phyloP scores from a whole-genome alignment of 2,329 filamentous ascomycete genomes.

The Fusarium foetens region DNA sequence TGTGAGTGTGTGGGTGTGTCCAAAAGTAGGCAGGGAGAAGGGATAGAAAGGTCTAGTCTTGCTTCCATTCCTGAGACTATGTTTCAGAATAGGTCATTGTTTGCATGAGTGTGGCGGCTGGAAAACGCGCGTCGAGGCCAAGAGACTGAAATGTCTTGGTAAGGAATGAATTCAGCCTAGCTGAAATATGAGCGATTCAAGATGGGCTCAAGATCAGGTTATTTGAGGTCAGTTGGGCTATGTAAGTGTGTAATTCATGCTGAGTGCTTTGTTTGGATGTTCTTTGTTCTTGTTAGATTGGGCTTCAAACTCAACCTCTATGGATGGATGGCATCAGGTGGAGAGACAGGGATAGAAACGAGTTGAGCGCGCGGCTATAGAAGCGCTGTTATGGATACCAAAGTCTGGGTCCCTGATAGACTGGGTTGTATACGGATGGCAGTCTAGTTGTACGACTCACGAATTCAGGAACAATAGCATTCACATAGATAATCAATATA shows the following conservation, averaged over 20 bases:
- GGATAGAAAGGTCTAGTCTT: conserved; percentile 21
- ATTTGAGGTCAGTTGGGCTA: not conserved
- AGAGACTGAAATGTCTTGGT: conserved; percentile 20
- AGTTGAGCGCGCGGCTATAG: conserved; percentile 23
- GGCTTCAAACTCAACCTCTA: not conserved
- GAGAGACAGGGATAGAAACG: not conserved
- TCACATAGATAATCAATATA: not conserved
- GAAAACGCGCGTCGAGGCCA: conserved; percentile 30
- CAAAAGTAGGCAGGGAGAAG: conserved; percentile 9
- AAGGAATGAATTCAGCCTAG: conserved; percentile 27
- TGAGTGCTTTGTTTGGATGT: conserved; percentile 11
- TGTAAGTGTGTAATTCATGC: not conserved
- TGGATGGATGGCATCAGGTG: conserved; percentile 3
- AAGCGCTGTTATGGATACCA: conserved; percentile 9
- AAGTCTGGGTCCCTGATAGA: not conserved
- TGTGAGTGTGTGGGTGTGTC: not conserved
- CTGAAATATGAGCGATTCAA: not conserved
- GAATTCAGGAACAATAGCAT: conserved; percentile 1
- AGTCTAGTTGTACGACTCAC: not conserved
- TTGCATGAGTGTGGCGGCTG: conserved; percentile 25
- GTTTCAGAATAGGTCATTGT: conserved; percentile 33
- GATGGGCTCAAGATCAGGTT: not conserved
- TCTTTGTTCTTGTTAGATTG: conserved; percentile 9
- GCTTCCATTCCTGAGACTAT: conserved; percentile 18
- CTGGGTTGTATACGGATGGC: not conserved